Percentiles rank a stretch among this genome's conserved stretches.
Evolutionary conservation across 2,329 filamentous ascomycete species (phyloP).

Genomic region (Colletotrichum acutatum): DNA sequence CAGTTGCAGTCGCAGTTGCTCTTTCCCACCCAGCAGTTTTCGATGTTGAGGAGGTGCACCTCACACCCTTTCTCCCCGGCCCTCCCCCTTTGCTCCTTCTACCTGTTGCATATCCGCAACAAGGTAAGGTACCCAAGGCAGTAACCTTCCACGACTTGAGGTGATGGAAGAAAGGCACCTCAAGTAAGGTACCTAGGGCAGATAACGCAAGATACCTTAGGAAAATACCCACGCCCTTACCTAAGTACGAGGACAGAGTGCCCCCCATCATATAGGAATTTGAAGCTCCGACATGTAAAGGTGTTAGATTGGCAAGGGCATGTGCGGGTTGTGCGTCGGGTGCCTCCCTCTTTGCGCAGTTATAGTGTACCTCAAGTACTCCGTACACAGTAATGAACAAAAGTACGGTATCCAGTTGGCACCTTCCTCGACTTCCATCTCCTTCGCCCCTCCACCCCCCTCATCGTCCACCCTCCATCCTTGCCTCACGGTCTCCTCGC

Average conservation of each 20-base stretch:
- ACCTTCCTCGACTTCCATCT: background rate
- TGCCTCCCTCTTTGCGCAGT: background rate
- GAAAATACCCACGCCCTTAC: background rate
- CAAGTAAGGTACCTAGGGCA: background rate
- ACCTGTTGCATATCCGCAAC: background rate
- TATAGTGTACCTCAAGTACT: background rate
- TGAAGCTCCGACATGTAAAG: background rate
- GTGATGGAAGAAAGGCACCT: background rate
- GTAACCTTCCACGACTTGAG: background rate
- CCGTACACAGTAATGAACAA: no score
- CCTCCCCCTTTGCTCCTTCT: background rate
- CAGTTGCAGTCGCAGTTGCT: constrained; percentile 41
- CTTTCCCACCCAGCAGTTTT: constrained; percentile 21
- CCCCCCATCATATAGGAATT: background rate
- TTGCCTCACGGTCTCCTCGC: background rate
- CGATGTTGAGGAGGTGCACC: background rate
- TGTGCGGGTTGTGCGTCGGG: background rate
- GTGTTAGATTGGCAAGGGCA: background rate
- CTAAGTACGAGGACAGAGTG: background rate
- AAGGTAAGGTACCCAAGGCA: background rate
- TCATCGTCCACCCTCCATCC: background rate
- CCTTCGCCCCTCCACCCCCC: background rate
- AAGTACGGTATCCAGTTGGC: background rate
- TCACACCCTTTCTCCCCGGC: background rate
- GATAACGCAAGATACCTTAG: background rate